Conservation (phyloP, 2,329 filamentous ascomycete genomes). For the Fusarium fracticaudum region DNA sequence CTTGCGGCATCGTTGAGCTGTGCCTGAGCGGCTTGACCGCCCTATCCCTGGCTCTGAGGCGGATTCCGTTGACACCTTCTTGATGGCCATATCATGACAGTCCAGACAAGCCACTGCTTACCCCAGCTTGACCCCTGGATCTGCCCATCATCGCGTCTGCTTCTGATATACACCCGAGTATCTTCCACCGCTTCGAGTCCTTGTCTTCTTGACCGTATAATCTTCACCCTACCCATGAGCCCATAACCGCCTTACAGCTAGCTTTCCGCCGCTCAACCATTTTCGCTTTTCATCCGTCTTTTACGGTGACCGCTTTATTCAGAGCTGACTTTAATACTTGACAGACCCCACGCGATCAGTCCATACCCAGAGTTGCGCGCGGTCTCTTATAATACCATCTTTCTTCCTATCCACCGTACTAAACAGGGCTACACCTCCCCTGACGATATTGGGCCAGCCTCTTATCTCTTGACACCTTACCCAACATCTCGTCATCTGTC, state of each 20-base stretch:
- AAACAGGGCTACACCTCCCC: not conserved
- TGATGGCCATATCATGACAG: conserved; percentile 13
- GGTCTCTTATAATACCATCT: not conserved
- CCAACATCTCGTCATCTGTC: conserved; percentile 11
- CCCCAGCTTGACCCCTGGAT: conserved; percentile 36
- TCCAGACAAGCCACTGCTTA: conserved; percentile 28
- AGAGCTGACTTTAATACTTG: conserved; percentile 29
- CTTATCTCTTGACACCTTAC: conserved; percentile 4
- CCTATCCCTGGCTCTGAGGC: conserved; percentile 19
- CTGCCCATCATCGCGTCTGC: conserved; percentile 36
- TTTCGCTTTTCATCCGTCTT: conserved; percentile 11
- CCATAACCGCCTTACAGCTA: conserved; percentile 13
- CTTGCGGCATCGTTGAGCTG: conserved; percentile 26
- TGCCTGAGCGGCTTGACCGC: conserved; percentile 35
- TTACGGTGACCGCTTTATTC: conserved; percentile 35
- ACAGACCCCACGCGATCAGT: conserved; percentile 29
- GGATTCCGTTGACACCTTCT: conserved; percentile 8
- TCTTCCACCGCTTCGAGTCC: conserved; percentile 32
- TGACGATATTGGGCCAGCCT: conserved; percentile 3
- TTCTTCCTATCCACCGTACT: not conserved
- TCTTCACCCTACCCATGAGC: conserved; percentile 38
- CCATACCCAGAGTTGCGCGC: conserved; percentile 6
- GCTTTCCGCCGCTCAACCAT: conserved; percentile 12
- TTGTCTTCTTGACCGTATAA: conserved; percentile 30
- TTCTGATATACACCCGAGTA: conserved; percentile 23